Conservation (phyloP, 176 grass and related monocot genomes). For the Musa itinerans region DNA sequence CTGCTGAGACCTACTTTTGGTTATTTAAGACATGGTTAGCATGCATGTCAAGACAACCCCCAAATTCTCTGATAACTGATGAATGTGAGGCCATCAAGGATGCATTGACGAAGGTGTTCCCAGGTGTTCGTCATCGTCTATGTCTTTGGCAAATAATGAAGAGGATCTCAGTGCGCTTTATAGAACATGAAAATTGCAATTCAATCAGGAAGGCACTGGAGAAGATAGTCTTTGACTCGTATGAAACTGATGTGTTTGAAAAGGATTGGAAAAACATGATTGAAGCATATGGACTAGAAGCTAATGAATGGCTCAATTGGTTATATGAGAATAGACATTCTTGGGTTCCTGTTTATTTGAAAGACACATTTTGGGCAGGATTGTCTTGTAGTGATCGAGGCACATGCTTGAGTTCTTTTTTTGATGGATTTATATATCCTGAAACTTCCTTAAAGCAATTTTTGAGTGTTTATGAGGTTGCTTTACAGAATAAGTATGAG, state of each 20-base stretch:
- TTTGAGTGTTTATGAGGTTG: slow-evolving; percentile 80
- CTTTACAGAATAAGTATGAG: slow-evolving; percentile 83
- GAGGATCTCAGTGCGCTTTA: slow-evolving; percentile 68
- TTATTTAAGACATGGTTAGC: slow-evolving; percentile 78
- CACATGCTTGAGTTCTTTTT: slow-evolving; percentile 53
- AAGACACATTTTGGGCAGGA: slow-evolving; percentile 83
- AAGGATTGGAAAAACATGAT: slow-evolving; percentile 65
- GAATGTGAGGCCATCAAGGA: slow-evolving; percentile 66
- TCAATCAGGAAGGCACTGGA: slow-evolving; percentile 61
- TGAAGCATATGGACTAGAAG: slow-evolving; percentile 56
- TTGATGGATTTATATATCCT: slow-evolving; percentile 88
- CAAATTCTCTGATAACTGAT: slow-evolving; percentile 63
- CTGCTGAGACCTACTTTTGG: slow-evolving; percentile 74
- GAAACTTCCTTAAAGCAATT: slow-evolving; percentile 93
- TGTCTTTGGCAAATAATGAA: slow-evolving; percentile 76
- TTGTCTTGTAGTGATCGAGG: slow-evolving; percentile 61
- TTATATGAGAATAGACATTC: slow-evolving; percentile 65
- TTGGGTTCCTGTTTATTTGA: slow-evolving; percentile 78
- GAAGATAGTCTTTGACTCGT: slow-evolving; percentile 61
- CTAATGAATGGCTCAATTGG: slow-evolving; percentile 71
- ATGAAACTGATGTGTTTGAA: slow-evolving; percentile 59
- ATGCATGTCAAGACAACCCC: slow-evolving; percentile 46
- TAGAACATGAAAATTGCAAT: slow-evolving; percentile 65
- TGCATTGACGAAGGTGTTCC: slow-evolving; percentile 51
- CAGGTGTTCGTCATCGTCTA: slow-evolving; percentile 58